phyloP scores from a whole-genome alignment of 331 rosid species.

The Pyrus hybrid region DNA sequence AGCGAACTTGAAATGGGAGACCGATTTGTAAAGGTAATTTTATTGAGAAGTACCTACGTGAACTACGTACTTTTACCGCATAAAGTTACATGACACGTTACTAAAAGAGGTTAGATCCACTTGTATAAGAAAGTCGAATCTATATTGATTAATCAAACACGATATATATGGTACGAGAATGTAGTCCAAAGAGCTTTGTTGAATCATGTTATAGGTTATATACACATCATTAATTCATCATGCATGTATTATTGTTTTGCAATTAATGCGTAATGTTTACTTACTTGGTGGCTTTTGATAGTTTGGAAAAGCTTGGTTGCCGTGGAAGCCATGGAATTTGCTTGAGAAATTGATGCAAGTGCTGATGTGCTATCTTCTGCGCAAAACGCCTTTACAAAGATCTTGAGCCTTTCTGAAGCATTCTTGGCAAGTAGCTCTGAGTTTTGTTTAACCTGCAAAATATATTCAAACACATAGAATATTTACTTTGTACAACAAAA shows the following conservation, averaged over 20 bases:
- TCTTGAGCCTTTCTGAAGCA: conserved; percentile 36
- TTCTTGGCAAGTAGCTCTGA: conserved; percentile 31
- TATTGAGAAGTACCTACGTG: neutral
- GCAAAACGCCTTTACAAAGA: conserved; percentile 31
- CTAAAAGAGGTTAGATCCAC: neutral
- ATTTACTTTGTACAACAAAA: neutral
- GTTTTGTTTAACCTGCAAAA: conserved; percentile 43
- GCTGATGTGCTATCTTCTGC: conserved; percentile 34
- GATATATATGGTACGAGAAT: neutral
- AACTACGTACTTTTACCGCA: neutral
- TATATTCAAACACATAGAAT: neutral
- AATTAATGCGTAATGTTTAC: neutral
- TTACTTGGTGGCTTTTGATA: conserved; percentile 34
- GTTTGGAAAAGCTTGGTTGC: conserved; percentile 30
- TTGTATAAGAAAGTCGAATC: neutral
- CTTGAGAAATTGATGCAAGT: conserved; percentile 32
- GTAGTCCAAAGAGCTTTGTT: neutral
- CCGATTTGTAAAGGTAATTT: neutral
- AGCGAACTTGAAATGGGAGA: neutral
- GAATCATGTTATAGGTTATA: neutral
- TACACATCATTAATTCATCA: neutral
- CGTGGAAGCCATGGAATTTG: conserved; percentile 21
- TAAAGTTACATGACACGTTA: neutral
- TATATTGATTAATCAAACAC: neutral
- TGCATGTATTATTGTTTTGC: neutral